These are phyloP conservation scores for Citrus unshiu DNA, from an alignment of 345 rosid species.

Conservation along the genomic window DNA sequence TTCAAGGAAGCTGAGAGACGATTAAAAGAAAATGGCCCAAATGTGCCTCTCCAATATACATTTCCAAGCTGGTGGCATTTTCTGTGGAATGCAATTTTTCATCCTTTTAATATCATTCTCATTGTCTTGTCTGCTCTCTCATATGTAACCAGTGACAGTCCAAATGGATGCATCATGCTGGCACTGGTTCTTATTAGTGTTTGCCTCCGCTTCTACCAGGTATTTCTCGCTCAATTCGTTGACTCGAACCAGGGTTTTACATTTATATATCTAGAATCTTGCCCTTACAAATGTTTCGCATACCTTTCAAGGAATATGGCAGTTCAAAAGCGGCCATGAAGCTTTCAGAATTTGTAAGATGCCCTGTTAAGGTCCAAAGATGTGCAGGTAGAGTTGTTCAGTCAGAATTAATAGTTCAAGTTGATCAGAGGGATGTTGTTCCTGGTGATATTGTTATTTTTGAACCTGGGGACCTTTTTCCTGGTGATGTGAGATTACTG, in stretches of 20 bases:
- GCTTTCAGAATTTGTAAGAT: constrained; percentile 53
- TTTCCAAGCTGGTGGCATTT: constrained; percentile 65
- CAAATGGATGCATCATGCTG: constrained; percentile 71
- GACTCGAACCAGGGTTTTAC: neutral
- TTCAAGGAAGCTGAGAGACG: constrained; percentile 68
- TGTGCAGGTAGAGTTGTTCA: constrained; percentile 71
- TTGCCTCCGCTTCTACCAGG: constrained; percentile 63
- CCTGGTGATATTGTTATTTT: constrained; percentile 70
- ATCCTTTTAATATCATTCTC: constrained; percentile 68
- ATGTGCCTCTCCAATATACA: constrained; percentile 41
- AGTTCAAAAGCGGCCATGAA: constrained; percentile 82
- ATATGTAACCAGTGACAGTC: constrained; percentile 55
- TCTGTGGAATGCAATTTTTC: constrained; percentile 66
- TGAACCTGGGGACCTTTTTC: constrained; percentile 73
- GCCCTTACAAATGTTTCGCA: neutral
- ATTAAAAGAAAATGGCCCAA: constrained; percentile 61
- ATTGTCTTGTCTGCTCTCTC: constrained; percentile 56
- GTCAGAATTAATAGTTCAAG: constrained; percentile 61
- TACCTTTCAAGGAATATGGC: constrained; percentile 44
- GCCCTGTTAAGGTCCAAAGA: constrained; percentile 70
- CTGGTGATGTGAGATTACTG: constrained; percentile 66
- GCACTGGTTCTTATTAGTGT: constrained; percentile 58
- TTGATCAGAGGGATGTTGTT: constrained; percentile 70
- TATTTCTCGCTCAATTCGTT: constrained; percentile 11
- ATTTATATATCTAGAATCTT: neutral